These are phyloP conservation scores for Candida neerlandica DNA, from an alignment of 1,139 yeast genomes.

Conservation along the genomic window DNA sequence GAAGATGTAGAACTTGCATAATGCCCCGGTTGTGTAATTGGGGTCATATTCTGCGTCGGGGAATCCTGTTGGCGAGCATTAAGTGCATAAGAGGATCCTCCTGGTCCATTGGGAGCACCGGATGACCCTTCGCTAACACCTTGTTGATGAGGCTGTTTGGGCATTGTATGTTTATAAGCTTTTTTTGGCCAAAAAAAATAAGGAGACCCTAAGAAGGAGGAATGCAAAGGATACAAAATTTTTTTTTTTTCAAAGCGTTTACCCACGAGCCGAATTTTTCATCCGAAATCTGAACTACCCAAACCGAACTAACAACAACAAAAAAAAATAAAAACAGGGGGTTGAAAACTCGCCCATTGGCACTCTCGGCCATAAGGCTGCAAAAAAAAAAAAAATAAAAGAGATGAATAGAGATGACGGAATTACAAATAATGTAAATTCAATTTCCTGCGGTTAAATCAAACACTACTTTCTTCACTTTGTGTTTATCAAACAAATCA, in stretches of 20 bases:
- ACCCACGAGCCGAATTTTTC: conserved; percentile 1
- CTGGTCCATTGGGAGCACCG: no score
- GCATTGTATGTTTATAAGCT: no score
- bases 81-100: no score
- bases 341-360: background rate
- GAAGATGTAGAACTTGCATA: no score
- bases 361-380: background rate
- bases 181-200: background rate
- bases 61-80: no score
- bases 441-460: conserved; percentile 18
- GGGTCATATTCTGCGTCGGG: no score
- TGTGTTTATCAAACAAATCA: conserved; percentile 53
- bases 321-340: background rate
- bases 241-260: background rate
- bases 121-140: no score
- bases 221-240: no score
- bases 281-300: background rate
- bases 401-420: background rate
- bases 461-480: conserved; percentile 60
- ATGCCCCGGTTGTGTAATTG: no score
- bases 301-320: background rate
- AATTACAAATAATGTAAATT: background rate
- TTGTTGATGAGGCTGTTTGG: no score
- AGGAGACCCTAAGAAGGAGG: background rate
- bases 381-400: background rate